Base-by-base conservation (phyloP, 139 green algal genomes). In the Asterochloris erici region DNA sequence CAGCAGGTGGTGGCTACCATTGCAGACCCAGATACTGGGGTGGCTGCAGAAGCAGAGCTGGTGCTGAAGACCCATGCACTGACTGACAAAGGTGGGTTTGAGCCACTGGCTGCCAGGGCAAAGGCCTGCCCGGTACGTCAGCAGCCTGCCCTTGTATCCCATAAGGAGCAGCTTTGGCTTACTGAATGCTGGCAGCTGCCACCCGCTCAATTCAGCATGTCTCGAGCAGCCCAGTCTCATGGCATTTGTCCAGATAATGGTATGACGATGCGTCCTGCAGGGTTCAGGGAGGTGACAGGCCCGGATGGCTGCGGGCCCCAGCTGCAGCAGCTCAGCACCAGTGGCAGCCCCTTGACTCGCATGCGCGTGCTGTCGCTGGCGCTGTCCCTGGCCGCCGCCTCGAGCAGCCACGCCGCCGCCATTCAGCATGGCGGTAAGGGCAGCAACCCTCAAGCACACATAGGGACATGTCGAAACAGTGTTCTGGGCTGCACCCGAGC, bases 311-410 rank as follows among this genome's bases (percentile, higher is more conserved):
- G 69, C 17, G 70, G 27, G 61, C 70, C 27, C 14, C 70, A 78
- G 60, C 60, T 78, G n/a, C 63, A 63, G 23, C 54, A 62, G 63
- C 15, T 84, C 23, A 21, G 38, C 17, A 28, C 70, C 19, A 24
- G 24, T 63, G 6, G 21, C 73, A 47, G 60, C 73, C 62, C 70
- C 27, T n/a, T 84, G 24, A 66, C 69, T 14, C 80, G 80, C 61
- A 79, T 84, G 70, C 70, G 80, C n/a, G 71, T 21, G 9, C 63
- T 84, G 21, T 23, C 70, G 47, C 61, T 84, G 60, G 47, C 74
- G 27, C 17, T 73, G 12, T 26, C 23, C 12, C 27, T 79, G 19
- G 80, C 69, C 60, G 21, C 24, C 11, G n/a, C 61, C 10, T 63
- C 26, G 21, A 60, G 60, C 79, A 60, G 12, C 24, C 28, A 63